phyloP scores from a whole-genome alignment of 148 eudicot genomes.

The Dysphania ambrosioides region DNA sequence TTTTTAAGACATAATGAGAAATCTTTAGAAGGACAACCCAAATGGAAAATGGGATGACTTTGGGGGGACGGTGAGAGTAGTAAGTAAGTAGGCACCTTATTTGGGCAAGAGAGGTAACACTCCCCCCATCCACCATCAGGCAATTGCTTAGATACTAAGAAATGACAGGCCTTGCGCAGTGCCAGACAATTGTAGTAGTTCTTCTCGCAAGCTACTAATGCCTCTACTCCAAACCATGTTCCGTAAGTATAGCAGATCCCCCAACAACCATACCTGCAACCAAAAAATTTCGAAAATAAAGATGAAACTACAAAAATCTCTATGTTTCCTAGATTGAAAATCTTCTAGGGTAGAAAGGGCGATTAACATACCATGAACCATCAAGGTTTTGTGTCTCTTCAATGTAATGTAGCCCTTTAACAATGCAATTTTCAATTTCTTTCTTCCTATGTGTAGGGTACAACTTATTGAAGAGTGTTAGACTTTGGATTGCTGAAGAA shows the following conservation, averaged over 20 bases:
- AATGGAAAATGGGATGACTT: too few relatives aligned
- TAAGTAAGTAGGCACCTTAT: slow-evolving; percentile 52
- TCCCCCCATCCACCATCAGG: slow-evolving; percentile 73
- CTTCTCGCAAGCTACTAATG: slow-evolving; percentile 39
- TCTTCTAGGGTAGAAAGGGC: background rate
- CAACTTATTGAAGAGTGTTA: slow-evolving; percentile 36
- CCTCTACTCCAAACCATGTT: slow-evolving; percentile 60
- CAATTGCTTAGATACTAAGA: slow-evolving; percentile 53
- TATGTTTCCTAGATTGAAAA: too few relatives aligned
- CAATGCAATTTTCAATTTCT: slow-evolving; percentile 40
- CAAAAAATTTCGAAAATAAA: background rate
- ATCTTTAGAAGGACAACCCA: too few relatives aligned
- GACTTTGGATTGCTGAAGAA: slow-evolving; percentile 42
- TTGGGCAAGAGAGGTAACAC: slow-evolving; percentile 54
- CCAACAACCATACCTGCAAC: slow-evolving; percentile 55
- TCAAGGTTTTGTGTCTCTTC: slow-evolving; percentile 41
- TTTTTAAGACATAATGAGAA: too few relatives aligned
- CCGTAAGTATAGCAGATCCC: slow-evolving; percentile 61
- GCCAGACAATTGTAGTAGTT: slow-evolving; percentile 36
- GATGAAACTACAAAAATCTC: background rate
- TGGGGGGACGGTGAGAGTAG: too few relatives aligned
- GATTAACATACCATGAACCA: slow-evolving; percentile 44
- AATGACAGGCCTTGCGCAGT: slow-evolving; percentile 49
- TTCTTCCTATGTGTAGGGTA: slow-evolving; percentile 39
- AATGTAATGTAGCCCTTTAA: slow-evolving; percentile 36